A percentile compares a stretch with the other conserved stretches of the same genome.
Conservation (phyloP, 768 basidiomycete species). For the Trichaptum fuscoviolaceum region DNA sequence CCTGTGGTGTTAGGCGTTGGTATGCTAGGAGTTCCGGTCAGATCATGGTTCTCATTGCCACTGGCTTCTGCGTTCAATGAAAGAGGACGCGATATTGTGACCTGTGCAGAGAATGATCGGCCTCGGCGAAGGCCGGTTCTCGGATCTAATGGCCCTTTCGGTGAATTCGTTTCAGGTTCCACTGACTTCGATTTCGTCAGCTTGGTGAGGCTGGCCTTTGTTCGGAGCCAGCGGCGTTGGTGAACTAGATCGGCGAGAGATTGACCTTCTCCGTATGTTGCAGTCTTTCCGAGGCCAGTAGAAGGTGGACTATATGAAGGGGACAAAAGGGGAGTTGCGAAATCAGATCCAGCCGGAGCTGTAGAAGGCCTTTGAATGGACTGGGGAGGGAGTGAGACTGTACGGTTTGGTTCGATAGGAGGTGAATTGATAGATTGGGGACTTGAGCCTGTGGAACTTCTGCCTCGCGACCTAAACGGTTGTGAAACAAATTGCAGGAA, state of each 20-base stretch:
- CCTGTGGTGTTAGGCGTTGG: conserved; percentile 6
- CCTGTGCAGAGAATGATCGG: not conserved
- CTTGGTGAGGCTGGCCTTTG: not conserved
- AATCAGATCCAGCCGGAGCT: conserved; percentile 16
- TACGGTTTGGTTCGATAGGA: conserved; percentile 14
- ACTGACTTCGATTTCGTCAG: conserved; percentile 2
- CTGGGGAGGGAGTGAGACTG: conserved; percentile 8
- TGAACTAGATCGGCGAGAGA: not conserved
- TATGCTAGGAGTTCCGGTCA: not conserved
- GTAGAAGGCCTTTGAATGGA: conserved; percentile 13
- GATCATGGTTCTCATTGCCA: not conserved
- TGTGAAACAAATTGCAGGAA: conserved; percentile 51
- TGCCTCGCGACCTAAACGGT: conserved; percentile 39
- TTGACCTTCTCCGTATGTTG: not conserved
- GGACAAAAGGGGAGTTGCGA: not conserved
- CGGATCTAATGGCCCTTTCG: not conserved
- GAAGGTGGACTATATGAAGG: not conserved
- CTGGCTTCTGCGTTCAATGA: not conserved
- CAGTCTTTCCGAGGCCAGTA: not conserved
- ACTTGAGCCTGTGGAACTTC: conserved; percentile 16
- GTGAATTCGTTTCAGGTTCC: not conserved
- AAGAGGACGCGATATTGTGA: not conserved
- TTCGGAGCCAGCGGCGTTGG: not conserved
- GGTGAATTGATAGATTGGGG: conserved; percentile 20
- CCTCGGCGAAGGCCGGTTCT: conserved; percentile 6